Evolutionary conservation across 371 early-diverging fungal genomes (phyloP).

Genomic region (Dinochytrium kinnereticum): DNA sequence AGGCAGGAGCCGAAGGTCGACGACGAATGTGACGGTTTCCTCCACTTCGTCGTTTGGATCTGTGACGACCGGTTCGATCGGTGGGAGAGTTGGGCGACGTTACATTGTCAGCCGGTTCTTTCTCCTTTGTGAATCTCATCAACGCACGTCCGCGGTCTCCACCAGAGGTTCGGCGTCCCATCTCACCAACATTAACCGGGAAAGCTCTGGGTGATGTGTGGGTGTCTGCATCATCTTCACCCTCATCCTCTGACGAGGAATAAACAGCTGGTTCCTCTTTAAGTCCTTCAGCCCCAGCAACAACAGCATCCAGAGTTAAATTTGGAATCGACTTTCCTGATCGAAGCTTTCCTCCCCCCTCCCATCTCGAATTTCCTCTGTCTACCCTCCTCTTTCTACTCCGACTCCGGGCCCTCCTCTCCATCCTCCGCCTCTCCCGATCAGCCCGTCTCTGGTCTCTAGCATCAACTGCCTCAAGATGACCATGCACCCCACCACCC

Average conservation of each 20-base stretch:
- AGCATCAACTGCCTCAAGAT: slow-evolving; percentile 1
- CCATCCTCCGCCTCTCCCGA: neutral
- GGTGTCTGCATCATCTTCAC: neutral
- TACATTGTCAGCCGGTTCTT: neutral
- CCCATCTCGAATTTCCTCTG: slow-evolving; percentile 6
- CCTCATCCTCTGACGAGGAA: slow-evolving; percentile 2
- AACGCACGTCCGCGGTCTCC: too few relatives aligned
- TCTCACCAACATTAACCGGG: too few relatives aligned
- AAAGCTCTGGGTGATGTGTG: too few relatives aligned
- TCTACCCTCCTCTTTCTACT: slow-evolving; percentile 20
- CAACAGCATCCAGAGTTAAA: neutral
- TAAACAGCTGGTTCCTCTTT: neutral
- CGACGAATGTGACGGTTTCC: neutral
- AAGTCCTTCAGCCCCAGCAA: too few relatives aligned
- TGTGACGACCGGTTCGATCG: neutral
- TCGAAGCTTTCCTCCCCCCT: neutral
- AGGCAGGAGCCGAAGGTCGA: slow-evolving; percentile 8
- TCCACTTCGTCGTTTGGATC: neutral
- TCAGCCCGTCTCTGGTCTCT: neutral
- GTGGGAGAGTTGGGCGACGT: too few relatives aligned
- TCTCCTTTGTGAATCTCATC: neutral
- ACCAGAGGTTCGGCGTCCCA: too few relatives aligned
- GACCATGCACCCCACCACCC: neutral
- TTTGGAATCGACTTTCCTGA: neutral
- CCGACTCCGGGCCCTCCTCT: slow-evolving; percentile 21